Conservation (phyloP, 768 basidiomycete species). For the Imleria badia region DNA sequence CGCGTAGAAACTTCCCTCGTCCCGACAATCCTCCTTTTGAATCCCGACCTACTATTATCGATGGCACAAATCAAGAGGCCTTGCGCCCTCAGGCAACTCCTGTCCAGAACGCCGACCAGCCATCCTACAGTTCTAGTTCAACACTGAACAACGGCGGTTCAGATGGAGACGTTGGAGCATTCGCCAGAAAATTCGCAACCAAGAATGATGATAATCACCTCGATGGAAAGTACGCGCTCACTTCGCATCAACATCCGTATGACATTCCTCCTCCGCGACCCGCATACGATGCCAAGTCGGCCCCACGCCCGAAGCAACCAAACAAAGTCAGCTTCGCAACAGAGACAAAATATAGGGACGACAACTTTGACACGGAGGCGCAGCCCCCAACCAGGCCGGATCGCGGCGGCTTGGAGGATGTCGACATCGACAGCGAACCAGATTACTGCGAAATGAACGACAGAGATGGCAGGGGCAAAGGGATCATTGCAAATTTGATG, state of each 20-base stretch:
- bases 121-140: slow-evolving; percentile 37
- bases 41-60: neutral
- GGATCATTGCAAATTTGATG: slow-evolving; percentile 31
- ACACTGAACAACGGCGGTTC: slow-evolving; percentile 34
- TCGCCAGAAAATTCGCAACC: slow-evolving; percentile 12
- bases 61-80: neutral
- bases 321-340: slow-evolving; percentile 44
- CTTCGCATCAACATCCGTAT: slow-evolving; percentile 61
- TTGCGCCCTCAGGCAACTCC: slow-evolving; percentile 17
- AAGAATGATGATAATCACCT: slow-evolving; percentile 22
- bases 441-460: slow-evolving; percentile 21
- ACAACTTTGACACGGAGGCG: slow-evolving; percentile 25
- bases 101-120: slow-evolving; percentile 24
- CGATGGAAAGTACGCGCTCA: slow-evolving; percentile 46
- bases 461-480: slow-evolving; percentile 25
- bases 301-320: slow-evolving; percentile 9
- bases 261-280: slow-evolving; percentile 55
- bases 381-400: slow-evolving; percentile 9
- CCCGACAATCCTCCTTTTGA: neutral
- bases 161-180: slow-evolving; percentile 20
- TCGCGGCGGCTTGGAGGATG: slow-evolving; percentile 20
- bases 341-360: slow-evolving; percentile 13
- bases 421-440: slow-evolving; percentile 10
- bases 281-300: slow-evolving; percentile 34
- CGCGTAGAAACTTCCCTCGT: neutral